Base-by-base conservation (phyloP, 2,329 filamentous ascomycete genomes). In the Verruconis gallopava region DNA sequence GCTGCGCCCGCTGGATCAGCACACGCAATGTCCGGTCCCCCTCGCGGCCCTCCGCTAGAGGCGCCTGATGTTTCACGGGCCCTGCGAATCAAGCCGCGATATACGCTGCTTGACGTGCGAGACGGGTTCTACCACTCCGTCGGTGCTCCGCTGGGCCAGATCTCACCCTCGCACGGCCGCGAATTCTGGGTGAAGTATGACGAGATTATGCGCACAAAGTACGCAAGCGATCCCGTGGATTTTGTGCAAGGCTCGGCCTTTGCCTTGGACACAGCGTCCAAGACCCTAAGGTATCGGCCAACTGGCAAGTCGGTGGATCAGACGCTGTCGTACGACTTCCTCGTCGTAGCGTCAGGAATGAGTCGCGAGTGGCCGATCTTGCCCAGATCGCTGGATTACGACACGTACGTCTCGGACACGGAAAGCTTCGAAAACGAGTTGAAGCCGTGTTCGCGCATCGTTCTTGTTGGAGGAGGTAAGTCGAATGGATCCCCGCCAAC, bases 81-180 rank as follows among this genome's bases (percentile, higher is more conserved):
- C 37, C 40, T 42, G 14, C 18, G 33, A 15, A 37, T 20, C n/a
- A 42, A 42, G 11, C 40, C 40, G 14, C 30, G 40, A 15, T 42
- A 42, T 39, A 85, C 79, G 17, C 70, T 88, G 17, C 75, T 84
- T 18, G 81, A 88, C 51, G 80, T 86, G 58, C 67, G 80, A n/a
- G 82, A 88, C 64, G 83, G 83, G n/a, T 86, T 77, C 57, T 86
- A 77, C 58, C 83, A 89, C 57, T 59, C 83, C 19, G 85, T 89
- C 51, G 81, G 82, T 38, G 76, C 79, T 0, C 84, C 84, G 1
- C 69, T 86, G 5, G 81, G 79, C 2, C 70, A 86, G 38, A 74
- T 78, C 13, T 74, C 74, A 5, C 65, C 69, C 11, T 64, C 70
- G 18, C 82, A 78, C 51, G 74, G 79, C 20, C 63, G 71, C 38